Percentiles rank a stretch among this genome's conserved stretches.
These are phyloP conservation scores for Malassezia caprae DNA, from an alignment of 1,284 basidiomycete species.

Conservation along the genomic window DNA sequence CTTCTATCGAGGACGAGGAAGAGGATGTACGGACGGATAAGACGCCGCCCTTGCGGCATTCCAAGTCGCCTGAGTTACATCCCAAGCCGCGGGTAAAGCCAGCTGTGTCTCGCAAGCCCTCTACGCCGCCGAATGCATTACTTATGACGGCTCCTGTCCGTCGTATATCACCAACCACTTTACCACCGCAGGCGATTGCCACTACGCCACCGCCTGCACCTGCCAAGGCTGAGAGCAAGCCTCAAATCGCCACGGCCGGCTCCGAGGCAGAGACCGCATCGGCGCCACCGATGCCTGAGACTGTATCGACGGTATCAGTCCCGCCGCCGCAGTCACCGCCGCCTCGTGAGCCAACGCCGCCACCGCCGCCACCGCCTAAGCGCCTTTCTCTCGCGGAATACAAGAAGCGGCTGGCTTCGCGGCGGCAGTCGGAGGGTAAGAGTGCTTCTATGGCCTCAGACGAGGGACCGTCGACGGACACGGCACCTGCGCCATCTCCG, in stretches of 20 bases:
- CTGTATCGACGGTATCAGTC: background rate
- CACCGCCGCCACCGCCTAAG: slow-evolving; percentile 25
- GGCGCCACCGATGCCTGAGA: background rate
- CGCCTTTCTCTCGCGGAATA: slow-evolving; percentile 44
- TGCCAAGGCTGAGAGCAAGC: background rate
- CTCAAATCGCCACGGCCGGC: background rate
- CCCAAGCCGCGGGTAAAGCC: background rate
- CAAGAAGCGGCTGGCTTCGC: slow-evolving; percentile 40
- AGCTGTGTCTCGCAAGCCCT: background rate
- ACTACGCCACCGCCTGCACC: background rate
- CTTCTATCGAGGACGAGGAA: slow-evolving; percentile 11
- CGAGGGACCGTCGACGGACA: background rate
- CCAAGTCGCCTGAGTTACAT: background rate
- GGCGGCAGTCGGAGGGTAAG: slow-evolving; percentile 22
- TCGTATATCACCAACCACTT: background rate
- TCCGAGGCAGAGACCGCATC: background rate
- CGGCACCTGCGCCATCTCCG: slow-evolving; percentile 4
- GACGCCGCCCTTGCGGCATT: background rate
- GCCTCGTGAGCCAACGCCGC: slow-evolving; percentile 8
- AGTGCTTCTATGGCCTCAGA: background rate
- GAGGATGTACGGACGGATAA: background rate
- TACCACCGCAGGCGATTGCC: background rate
- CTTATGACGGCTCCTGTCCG: background rate
- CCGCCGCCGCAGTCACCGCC: background rate
- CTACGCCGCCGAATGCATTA: background rate